These are phyloP conservation scores for Colletotrichum liriopes DNA, from an alignment of 2,329 filamentous ascomycete genomes.

Conservation along the genomic window DNA sequence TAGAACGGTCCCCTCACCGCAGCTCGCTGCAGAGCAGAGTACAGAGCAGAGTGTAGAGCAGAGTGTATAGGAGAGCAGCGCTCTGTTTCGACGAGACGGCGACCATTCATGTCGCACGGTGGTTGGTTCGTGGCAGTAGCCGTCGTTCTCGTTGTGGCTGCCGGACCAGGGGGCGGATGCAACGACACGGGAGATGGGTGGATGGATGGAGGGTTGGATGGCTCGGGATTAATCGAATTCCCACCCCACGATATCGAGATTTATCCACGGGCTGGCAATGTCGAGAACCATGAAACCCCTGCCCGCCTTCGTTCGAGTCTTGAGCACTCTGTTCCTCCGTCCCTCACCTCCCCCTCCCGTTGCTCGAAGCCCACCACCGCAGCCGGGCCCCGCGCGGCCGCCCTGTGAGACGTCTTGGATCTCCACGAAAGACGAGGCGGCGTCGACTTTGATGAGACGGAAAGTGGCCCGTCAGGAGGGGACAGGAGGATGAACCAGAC, in stretches of 20 bases:
- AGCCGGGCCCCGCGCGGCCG: slow-evolving; percentile 12
- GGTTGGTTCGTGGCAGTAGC: neutral
- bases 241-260: slow-evolving; percentile 9
- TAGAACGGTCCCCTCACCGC: slow-evolving; percentile 2
- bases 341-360: slow-evolving; percentile 3
- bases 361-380: slow-evolving; percentile 1
- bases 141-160: neutral
- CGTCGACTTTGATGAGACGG: neutral
- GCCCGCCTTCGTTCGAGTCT: slow-evolving; percentile 6
- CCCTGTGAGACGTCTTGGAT: slow-evolving; percentile 18
- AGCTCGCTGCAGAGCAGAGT: neutral
- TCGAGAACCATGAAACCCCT: slow-evolving; percentile 24
- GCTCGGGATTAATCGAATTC: slow-evolving; percentile 6
- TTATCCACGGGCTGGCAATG: slow-evolving; percentile 21
- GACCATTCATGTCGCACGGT: neutral
- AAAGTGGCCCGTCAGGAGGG: neutral
- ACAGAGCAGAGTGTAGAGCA: neutral
- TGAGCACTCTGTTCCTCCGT: slow-evolving; percentile 1
- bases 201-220: slow-evolving; percentile 5
- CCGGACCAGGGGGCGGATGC: neutral
- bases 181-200: neutral
- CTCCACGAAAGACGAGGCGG: slow-evolving; percentile 16
- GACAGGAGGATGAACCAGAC: neutral
- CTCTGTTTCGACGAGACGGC: slow-evolving; percentile 1
- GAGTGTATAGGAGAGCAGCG: neutral